Percentiles rank a stretch among this genome's conserved stretches.
These are phyloP conservation scores for Metarhizium anisopliae DNA, from an alignment of 2,329 filamentous ascomycete genomes.

Conservation along the genomic window DNA sequence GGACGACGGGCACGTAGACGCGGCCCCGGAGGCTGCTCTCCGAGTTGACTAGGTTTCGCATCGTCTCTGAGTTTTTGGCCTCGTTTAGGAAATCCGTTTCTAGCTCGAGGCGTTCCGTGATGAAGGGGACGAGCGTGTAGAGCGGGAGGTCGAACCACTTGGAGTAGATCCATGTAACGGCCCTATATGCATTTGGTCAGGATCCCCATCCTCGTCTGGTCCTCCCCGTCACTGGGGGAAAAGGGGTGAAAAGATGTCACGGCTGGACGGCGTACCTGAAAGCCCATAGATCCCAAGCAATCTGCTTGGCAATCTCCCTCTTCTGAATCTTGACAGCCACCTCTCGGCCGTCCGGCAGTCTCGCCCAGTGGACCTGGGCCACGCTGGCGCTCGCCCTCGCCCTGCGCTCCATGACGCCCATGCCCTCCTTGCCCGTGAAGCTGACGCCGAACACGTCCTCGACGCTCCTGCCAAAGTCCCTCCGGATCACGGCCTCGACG, in stretches of 20 bases:
- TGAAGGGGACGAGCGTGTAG: conserved; percentile 84
- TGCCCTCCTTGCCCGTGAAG: conserved; percentile 61
- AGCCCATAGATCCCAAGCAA: conserved; percentile 91
- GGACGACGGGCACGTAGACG: conserved; percentile 83
- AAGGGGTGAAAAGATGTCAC: not conserved
- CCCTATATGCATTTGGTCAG: conserved; percentile 34
- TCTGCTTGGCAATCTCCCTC: conserved; percentile 81
- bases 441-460: conserved; percentile 92
- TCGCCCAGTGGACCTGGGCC: conserved; percentile 94
- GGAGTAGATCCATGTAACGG: conserved; percentile 74
- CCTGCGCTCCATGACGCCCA: conserved; percentile 52
- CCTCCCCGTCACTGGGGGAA: no score
- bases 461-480: conserved; percentile 79
- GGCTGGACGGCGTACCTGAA: conserved; percentile 57
- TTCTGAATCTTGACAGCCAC: conserved; percentile 97
- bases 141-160: conserved; percentile 89
- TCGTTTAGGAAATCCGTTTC: conserved; percentile 95
- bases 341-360: conserved; percentile 75
- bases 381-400: conserved; percentile 77
- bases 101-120: conserved; percentile 80
- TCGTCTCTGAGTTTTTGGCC: conserved; percentile 76
- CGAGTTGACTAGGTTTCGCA: conserved; percentile 65
- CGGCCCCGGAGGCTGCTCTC: conserved; percentile 69
- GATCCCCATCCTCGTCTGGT: not conserved
- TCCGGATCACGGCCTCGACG: conserved; percentile 72